Percentiles rank a stretch among this genome's conserved stretches.
Conservation (phyloP, 306 rosid genomes). For the Vachellia pachyceras region DNA sequence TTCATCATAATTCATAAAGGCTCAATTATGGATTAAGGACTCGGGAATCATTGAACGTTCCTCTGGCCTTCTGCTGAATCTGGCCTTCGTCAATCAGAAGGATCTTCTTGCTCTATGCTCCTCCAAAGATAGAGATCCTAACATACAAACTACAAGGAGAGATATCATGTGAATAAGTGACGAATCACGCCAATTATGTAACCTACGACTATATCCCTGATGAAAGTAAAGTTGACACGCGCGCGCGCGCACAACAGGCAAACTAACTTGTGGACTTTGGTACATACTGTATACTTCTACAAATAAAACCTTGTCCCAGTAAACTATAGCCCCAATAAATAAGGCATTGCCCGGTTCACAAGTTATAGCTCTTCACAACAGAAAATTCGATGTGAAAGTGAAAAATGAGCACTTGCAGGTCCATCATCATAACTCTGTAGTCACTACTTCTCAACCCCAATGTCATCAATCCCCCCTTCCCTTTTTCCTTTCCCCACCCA, state of each 20-base stretch:
- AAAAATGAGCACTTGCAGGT: not conserved
- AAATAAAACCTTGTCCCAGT: not conserved
- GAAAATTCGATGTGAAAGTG: not conserved
- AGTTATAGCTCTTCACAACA: not conserved
- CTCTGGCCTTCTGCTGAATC: too few species aligned
- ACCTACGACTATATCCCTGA: too few species aligned
- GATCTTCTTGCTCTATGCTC: not conserved
- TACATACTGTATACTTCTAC: not conserved
- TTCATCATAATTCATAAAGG: not conserved
- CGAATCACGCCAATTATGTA: too few species aligned
- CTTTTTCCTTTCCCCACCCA: not conserved
- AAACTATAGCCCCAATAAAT: slow-evolving; percentile 8
- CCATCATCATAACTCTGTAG: not conserved
- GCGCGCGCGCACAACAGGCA: not conserved
- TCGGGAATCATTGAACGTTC: not conserved
- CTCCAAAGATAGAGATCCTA: not conserved
- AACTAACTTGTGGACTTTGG: not conserved
- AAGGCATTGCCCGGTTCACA: not conserved
- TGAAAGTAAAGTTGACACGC: not conserved
- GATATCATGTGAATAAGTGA: not conserved
- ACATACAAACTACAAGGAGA: not conserved
- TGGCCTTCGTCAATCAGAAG: not conserved
- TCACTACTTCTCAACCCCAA: not conserved
- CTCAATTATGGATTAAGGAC: not conserved
- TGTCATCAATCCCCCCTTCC: not conserved